Base-by-base conservation (phyloP, 2,329 filamentous ascomycete genomes). In the Talaromyces sp. region DNA sequence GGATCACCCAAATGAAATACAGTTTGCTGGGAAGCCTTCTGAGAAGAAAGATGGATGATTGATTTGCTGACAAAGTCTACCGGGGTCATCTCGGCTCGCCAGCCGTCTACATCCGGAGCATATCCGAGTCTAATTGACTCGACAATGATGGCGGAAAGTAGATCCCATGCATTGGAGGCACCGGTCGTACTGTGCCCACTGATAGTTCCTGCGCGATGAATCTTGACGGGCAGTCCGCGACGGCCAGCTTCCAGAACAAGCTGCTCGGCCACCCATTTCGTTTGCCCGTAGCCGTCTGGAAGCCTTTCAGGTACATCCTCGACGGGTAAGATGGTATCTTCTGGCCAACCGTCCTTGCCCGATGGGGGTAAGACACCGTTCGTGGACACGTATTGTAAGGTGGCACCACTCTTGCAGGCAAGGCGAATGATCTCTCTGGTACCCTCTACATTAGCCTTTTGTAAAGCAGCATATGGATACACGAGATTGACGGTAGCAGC, bases 41-140 rank as follows among this genome's bases (percentile, higher is more conserved):
- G 82, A 67, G 88, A 86, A 44, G 87, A 83, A 21, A 93, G 82
- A 18, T 88, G 85, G 25, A 90, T 79, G 67, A 93, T 90, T 3
- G 89, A 86, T 66, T 86, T 86, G 76, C 87, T 90, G 63, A 92
- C 89, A 69, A 91, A 92, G 74, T 93, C 90, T 14, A 92, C 90
- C 0, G 90, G 90, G 0, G 90, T 92, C 90, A 93, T 93, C 76
- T 93, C 90, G 1, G 89, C 84, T 57, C 87, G 85, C 90, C 90
- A 93, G 46, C 86, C 86, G 57, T 88, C 82, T 3, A 92, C 86
- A 60, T 90, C 82, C 0, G 90, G 90, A 1, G 84, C 84, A 67
- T 84, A 84, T 5, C 89, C 89, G 3, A 93, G 81, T 59, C 89
- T 86, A 40, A 93, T 81, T 0, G 90, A 92, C 72, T 93, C 90